Base-by-base conservation (phyloP, 2,329 filamentous ascomycete genomes). In the Neoascochyta sp. region DNA sequence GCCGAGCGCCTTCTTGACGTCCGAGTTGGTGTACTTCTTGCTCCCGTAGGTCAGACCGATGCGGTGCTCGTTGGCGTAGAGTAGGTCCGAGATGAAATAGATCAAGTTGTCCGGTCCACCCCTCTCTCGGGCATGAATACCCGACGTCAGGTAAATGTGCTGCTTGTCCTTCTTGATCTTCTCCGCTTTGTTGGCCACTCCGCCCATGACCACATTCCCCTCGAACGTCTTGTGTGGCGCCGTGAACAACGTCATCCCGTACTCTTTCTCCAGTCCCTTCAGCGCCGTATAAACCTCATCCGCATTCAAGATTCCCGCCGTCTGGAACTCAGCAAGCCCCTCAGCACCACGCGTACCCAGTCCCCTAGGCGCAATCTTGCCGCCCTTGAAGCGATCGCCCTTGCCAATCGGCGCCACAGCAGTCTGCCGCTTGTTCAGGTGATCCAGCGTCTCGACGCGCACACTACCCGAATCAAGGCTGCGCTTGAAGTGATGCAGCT, bases 61-160 rank as follows among this genome's bases (percentile, higher is more conserved):
- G 12, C 66, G 63, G 25, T 66, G 59, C 48, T 69, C 63, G 39
- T 71, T 65, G 9, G 76, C 76, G 29, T 68, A 67, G 2, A 80
- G 64, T 6, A 80, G 63, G 47, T 80, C 76, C 1, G 71, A 62
- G 21, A 78, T 60, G 54, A 76, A 78, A 60, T 76, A 76, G 23
- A 79, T 59, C 7, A 79, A 60, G 36, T 72, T 67, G 47, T 80
- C 76, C 0, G 75, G 67, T 0, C 69, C 71, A n/a, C 75, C 75
- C 11, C 76, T 69, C 56, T 80, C 76, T 12, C 76, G 70, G 4
- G 75, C 72, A 41, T 79, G 76, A 16, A 78, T 70, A 9, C 65
- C 73, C 12, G 67, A 68, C 33, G 71, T 71, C 36, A 80, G 61
- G 50, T 73, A 74, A 16, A 75, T 67, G 21, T 69, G 65, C 39